phyloP scores from a whole-genome alignment of 2,329 filamentous ascomycete species.

The Colletotrichum sp. region DNA sequence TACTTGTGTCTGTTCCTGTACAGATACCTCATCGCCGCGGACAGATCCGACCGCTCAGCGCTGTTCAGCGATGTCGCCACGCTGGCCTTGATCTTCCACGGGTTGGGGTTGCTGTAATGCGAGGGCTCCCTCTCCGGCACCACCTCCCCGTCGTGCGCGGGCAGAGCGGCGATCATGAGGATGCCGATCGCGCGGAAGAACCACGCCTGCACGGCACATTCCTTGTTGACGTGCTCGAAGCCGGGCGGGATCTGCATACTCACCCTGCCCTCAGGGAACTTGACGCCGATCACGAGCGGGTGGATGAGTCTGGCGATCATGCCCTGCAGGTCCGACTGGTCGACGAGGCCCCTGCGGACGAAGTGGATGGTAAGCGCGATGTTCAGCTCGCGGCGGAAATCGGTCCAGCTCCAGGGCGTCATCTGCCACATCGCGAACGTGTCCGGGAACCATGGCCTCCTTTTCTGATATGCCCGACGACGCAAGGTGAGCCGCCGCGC shows the following conservation, averaged over 20 bases:
- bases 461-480: not conserved
- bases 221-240: not conserved
- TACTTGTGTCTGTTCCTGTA: not conserved
- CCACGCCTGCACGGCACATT: not conserved
- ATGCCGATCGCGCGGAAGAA: slow-evolving; percentile 14
- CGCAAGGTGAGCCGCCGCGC: not conserved
- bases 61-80: not conserved
- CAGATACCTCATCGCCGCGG: not conserved
- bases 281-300: not conserved
- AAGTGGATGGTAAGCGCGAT: not conserved
- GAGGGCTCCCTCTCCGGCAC: not conserved
- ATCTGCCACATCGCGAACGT: slow-evolving; percentile 5
- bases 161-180: not conserved
- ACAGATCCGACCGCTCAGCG: not conserved
- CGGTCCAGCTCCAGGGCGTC: not conserved
- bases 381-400: not conserved
- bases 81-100: not conserved
- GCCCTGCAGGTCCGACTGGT: not conserved
- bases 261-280: not conserved
- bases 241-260: not conserved
- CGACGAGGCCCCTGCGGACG: not conserved
- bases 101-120: not conserved
- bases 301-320: not conserved
- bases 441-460: slow-evolving; percentile 7
- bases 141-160: not conserved